These are phyloP conservation scores for Hapsidospora chrysogenum DNA, from an alignment of 495 filamentous ascomycete species.

Conservation along the genomic window DNA sequence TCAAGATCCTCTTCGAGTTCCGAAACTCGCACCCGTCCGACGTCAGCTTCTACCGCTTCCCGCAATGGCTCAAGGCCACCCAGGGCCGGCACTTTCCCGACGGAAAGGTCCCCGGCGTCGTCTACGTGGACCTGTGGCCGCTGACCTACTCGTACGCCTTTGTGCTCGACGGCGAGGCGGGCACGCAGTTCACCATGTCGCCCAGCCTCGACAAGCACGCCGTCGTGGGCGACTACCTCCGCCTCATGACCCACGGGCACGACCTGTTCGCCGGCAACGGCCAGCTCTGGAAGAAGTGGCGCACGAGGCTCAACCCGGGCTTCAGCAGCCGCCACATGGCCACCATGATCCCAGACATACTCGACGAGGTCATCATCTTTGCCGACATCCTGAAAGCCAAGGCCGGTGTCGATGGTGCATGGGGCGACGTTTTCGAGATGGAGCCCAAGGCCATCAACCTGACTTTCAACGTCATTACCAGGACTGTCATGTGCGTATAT, in stretches of 20 bases:
- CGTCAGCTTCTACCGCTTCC: not conserved
- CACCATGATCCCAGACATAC: slow-evolving; percentile 13
- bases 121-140: slow-evolving; percentile 33
- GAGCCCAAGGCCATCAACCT: slow-evolving; percentile 4
- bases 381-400: slow-evolving; percentile 6
- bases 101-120: slow-evolving; percentile 1
- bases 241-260: slow-evolving; percentile 8
- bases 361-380: slow-evolving; percentile 12
- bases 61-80: not conserved
- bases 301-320: slow-evolving; percentile 22
- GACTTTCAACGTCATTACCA: slow-evolving; percentile 10
- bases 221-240: slow-evolving; percentile 2
- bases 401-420: slow-evolving; percentile 7
- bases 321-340: slow-evolving; percentile 15
- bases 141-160: slow-evolving; percentile 11
- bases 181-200: slow-evolving; percentile 10
- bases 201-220: slow-evolving; percentile 12
- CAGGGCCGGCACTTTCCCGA: not conserved
- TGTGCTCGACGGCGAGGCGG: slow-evolving; percentile 8
- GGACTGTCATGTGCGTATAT: slow-evolving; percentile 7
- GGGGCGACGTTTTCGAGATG: slow-evolving; percentile 11
- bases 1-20: not conserved
- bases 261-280: slow-evolving; percentile 17
- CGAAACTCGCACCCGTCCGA: not conserved
- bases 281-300: slow-evolving; percentile 17